Conservation (phyloP, 345 rosid genomes). For the Aquilaria yunnanensis region DNA sequence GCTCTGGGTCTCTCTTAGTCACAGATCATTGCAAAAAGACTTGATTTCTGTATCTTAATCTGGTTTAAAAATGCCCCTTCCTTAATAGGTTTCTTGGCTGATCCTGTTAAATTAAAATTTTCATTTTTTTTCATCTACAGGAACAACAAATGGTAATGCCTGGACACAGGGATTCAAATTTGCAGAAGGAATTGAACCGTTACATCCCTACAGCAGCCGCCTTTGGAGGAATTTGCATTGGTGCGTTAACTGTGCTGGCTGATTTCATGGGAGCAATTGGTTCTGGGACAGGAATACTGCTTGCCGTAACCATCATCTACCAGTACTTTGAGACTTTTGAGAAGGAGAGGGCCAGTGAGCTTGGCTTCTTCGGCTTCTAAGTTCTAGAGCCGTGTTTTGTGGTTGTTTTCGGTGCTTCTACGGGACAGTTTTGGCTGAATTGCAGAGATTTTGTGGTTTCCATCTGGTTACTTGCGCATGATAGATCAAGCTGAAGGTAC, state of each 20-base stretch:
- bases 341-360: conserved; percentile 73
- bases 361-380: conserved; percentile 70
- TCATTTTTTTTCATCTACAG: conserved; percentile 17
- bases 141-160: conserved; percentile 93
- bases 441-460: too few relatives aligned
- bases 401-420: too few relatives aligned
- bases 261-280: conserved; percentile 85
- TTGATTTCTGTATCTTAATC: too few relatives aligned
- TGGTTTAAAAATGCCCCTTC: too few relatives aligned
- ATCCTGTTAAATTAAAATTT: too few relatives aligned
- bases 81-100: too few relatives aligned
- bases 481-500: too few relatives aligned
- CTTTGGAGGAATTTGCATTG: conserved; percentile 75
- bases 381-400: background rate
- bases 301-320: conserved; percentile 67
- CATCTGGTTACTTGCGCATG: too few relatives aligned
- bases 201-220: conserved; percentile 83
- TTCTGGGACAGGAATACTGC: conserved; percentile 68
- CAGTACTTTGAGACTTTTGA: conserved; percentile 72
- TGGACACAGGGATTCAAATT: conserved; percentile 61
- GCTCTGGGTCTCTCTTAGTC: background rate
- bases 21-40: too few relatives aligned
- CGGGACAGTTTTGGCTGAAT: too few relatives aligned
- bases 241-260: conserved; percentile 68
- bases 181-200: conserved; percentile 64